Conservation (phyloP, 805 yeast genomes). For the Ogataea saltuana region DNA sequence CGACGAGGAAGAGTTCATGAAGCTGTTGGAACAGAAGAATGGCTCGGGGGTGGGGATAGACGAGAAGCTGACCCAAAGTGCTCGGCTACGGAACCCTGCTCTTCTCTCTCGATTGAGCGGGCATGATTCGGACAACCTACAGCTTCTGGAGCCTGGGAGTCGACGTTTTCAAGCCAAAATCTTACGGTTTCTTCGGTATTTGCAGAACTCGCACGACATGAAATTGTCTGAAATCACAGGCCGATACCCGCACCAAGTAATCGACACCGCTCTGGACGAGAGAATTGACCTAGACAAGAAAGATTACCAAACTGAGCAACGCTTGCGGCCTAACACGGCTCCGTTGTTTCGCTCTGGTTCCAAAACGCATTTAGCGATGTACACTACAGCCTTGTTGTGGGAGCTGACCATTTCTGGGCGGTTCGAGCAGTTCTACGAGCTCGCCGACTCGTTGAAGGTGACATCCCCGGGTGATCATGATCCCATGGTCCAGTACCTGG, state of each 20-base stretch:
- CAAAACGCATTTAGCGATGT: slow-evolving; percentile 41
- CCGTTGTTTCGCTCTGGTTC: slow-evolving; percentile 36
- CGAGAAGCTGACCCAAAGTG: neutral
- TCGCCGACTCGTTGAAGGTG: slow-evolving; percentile 39
- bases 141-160: no score
- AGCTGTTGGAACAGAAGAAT: neutral
- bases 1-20: slow-evolving; percentile 27
- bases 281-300: slow-evolving; percentile 12
- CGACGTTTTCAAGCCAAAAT: slow-evolving; percentile 21
- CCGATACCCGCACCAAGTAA: slow-evolving; percentile 25
- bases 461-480: slow-evolving; percentile 45
- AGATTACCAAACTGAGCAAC: slow-evolving; percentile 12
- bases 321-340: slow-evolving; percentile 13
- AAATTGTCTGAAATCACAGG: slow-evolving; percentile 13
- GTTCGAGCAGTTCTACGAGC: slow-evolving; percentile 37
- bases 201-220: slow-evolving; percentile 17
- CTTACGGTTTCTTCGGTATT: slow-evolving; percentile 19
- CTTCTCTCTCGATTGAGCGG: neutral
- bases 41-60: slow-evolving; percentile 2
- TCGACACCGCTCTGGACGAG: slow-evolving; percentile 16
- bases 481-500: slow-evolving; percentile 41
- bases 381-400: slow-evolving; percentile 45
- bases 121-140: no score
- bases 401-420: slow-evolving; percentile 39
- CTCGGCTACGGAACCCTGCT: neutral